Base-by-base conservation (phyloP, 2,329 filamentous ascomycete genomes). In the Penicillium sp. region DNA sequence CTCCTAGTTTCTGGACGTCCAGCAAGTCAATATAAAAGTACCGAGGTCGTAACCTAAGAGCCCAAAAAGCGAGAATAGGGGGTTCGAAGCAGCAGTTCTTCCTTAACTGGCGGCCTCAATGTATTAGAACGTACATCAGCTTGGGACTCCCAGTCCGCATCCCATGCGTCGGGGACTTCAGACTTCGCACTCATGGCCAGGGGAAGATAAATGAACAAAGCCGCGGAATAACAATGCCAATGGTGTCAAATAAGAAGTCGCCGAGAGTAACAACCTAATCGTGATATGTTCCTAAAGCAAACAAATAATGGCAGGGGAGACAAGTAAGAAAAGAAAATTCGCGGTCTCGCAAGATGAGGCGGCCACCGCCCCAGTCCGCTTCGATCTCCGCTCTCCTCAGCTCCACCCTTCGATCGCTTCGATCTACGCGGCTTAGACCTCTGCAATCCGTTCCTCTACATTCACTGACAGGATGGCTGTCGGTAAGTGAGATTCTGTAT, bases 81-180 rank as follows among this genome's bases (percentile, higher is more conserved):
- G 31, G 31, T 31, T 17, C 14, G 7, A 10, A 31, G 20, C 25
- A 47, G 43, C 28, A 14, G 47, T 35, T 35, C 28, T 15, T 49
- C 28, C n/a, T 31, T 4, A 35, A 20, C 5, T 17, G 22, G 17
- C 8, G 20, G 6, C 7, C 31, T 12, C 1, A 15, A 37, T 37
- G 7, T 20, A 45, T 1, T 53, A 60, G 41, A 43, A 68, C 71
- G 58, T 80, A 88, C 86, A 78, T 96, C 92, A 58, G 90, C 91
- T 72, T 90, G 84, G 5, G 81, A 78, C 74, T 94, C 91, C 92
- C 93, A 98, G 71, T 96, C 91, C 69, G 96, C 88, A 64, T 94
- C 92, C 94, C 94, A 97, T 20, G 92, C 93, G 74, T 92, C 86
- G 39, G 90, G 88, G 59, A 89, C 74, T 78, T 78, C 79, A 80